Conservation (phyloP, 1,139 yeast genomes). For the Candida dubliniensis region DNA sequence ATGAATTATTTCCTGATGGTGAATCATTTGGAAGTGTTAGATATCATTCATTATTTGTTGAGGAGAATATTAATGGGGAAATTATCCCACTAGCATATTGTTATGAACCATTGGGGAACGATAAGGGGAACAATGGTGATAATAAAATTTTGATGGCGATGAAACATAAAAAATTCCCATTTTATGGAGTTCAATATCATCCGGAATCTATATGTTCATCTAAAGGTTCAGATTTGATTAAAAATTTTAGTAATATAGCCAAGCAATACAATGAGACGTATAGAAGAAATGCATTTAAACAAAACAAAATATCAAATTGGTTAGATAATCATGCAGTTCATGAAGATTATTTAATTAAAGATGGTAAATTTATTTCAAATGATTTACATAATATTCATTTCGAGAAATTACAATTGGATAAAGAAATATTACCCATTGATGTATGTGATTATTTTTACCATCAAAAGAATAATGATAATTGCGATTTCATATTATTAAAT, state of each 20-base stretch:
- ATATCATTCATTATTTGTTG: slow-evolving; percentile 81
- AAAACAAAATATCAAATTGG: slow-evolving; percentile 3
- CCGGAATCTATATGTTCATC: slow-evolving; percentile 92
- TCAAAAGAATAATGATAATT: slow-evolving; percentile 14
- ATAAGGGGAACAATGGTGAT: too few relatives aligned
- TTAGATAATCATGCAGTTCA: slow-evolving; percentile 14
- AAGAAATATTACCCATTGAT: slow-evolving; percentile 32
- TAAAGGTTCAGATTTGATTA: slow-evolving; percentile 57
- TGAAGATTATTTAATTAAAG: slow-evolving; percentile 13
- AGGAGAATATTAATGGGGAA: slow-evolving; percentile 18
- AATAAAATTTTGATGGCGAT: slow-evolving; percentile 73
- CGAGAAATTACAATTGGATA: slow-evolving; percentile 18
- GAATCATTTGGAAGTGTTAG: slow-evolving; percentile 65
- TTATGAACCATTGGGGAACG: slow-evolving; percentile 28
- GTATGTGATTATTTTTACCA: slow-evolving; percentile 48
- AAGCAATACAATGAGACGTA: slow-evolving; percentile 28
- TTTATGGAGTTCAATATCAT: slow-evolving; percentile 94
- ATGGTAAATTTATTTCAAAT: slow-evolving; percentile 10
- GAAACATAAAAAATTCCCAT: slow-evolving; percentile 59
- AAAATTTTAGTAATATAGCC: slow-evolving; percentile 65
- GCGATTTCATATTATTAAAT: slow-evolving; percentile 59
- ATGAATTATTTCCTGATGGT: slow-evolving; percentile 17
- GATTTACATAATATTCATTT: slow-evolving; percentile 13
- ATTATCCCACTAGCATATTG: slow-evolving; percentile 62
- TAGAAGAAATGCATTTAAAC: slow-evolving; percentile 12